Evolutionary conservation across 148 eudicot genomes (phyloP).

Genomic region (Diospyros lotus): DNA sequence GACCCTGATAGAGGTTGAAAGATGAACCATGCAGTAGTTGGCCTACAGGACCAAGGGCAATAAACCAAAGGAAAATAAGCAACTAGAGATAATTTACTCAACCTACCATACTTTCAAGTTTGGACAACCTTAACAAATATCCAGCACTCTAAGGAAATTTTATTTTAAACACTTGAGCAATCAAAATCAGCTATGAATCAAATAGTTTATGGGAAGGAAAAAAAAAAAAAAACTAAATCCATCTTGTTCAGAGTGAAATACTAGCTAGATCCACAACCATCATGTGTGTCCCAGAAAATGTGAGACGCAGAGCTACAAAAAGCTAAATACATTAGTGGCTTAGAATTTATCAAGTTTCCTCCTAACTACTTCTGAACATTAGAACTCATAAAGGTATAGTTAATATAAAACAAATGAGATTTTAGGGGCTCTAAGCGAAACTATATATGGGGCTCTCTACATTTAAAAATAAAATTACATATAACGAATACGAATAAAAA

Average conservation of each 20-base stretch:
- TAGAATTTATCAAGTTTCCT: too few species aligned
- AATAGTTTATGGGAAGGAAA: neutral
- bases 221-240: neutral
- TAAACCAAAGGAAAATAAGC: neutral
- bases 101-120: neutral
- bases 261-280: neutral
- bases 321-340: too few species aligned
- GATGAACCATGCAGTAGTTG: neutral
- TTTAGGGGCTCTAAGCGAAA: too few species aligned
- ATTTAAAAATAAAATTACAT: too few species aligned
- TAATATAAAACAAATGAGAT: too few species aligned
- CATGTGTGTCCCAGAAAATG: too few species aligned
- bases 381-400: too few species aligned
- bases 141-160: neutral
- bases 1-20: neutral
- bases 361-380: too few species aligned
- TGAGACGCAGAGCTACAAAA: too few species aligned
- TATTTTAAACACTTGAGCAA: neutral
- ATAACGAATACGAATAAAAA: too few species aligned
- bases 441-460: too few species aligned
- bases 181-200: neutral
- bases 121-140: neutral
- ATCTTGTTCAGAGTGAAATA: neutral
- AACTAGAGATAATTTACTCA: neutral
- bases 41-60: neutral